Percentiles rank a stretch among this genome's conserved stretches.
Evolutionary conservation across 1,284 basidiomycete genomes (phyloP).

Genomic region (Fomitopsis pinicola): DNA sequence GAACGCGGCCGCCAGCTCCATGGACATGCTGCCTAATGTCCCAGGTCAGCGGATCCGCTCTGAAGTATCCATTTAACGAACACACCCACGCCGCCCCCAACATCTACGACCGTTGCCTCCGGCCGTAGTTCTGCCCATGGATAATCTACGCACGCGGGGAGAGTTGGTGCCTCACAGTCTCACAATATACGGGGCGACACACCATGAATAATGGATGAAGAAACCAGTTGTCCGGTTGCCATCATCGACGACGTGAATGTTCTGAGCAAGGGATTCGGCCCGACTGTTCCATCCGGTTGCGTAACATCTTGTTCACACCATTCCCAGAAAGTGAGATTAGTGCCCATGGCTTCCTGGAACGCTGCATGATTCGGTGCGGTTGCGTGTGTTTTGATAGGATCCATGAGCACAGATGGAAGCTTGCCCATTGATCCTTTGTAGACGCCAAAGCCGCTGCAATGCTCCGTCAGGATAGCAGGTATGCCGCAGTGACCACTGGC

Average conservation of each 20-base stretch:
- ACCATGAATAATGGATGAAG: conserved; percentile 9
- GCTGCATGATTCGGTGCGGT: background rate
- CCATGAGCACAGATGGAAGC: conserved; percentile 7
- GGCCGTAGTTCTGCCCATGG: conserved; percentile 11
- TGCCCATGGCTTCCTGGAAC: conserved; percentile 7
- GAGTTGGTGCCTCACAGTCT: background rate
- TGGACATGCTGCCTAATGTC: conserved; percentile 10
- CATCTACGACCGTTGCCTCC: conserved; percentile 12
- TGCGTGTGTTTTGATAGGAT: conserved; percentile 7
- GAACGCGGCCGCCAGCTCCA: conserved; percentile 10
- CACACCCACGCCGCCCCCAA: conserved; percentile 17
- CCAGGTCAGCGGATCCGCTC: background rate
- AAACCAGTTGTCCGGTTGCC: conserved; percentile 8
- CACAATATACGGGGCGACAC: background rate
- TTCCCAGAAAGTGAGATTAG: conserved; percentile 6
- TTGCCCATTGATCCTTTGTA: conserved; percentile 7
- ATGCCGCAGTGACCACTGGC: no score
- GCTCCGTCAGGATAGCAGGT: background rate
- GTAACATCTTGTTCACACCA: conserved; percentile 10
- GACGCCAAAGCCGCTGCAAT: conserved; percentile 2
- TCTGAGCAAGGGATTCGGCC: conserved; percentile 4
- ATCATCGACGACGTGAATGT: conserved; percentile 11
- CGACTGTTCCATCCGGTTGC: conserved; percentile 8
- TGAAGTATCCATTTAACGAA: background rate
- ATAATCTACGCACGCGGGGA: conserved; percentile 8